Percentiles rank a stretch among this genome's conserved stretches.
Conservation (phyloP, 331 rosid genomes). For the Arachis monticola region DNA sequence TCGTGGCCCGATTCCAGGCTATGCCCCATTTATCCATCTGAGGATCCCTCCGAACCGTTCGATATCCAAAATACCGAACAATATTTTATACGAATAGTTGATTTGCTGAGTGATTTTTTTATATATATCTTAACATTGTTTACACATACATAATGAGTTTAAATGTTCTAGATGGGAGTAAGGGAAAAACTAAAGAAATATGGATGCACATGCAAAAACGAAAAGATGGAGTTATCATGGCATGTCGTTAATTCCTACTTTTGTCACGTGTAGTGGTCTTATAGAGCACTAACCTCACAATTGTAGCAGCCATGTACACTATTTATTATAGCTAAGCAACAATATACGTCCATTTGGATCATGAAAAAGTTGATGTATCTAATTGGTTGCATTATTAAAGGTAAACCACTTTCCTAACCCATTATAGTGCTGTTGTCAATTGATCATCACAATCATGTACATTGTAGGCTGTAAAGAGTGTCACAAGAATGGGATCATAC, state of each 20-base stretch:
- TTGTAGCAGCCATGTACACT: not conserved
- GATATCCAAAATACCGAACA: no score
- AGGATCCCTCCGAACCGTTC: no score
- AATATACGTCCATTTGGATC: constrained; percentile 18
- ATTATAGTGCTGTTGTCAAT: constrained; percentile 3
- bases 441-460: constrained; percentile 1
- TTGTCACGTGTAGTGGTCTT: constrained; percentile 26
- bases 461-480: constrained; percentile 49
- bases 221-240: constrained; percentile 46
- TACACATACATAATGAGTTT: no score
- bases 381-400: constrained; percentile 30
- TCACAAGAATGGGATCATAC: constrained; percentile 8
- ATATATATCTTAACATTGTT: no score
- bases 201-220: constrained; percentile 9
- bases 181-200: not conserved
- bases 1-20: no score
- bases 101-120: no score
- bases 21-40: no score
- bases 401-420: constrained; percentile 38
- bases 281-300: constrained; percentile 6
- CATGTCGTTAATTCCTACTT: constrained; percentile 29
- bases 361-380: constrained; percentile 24
- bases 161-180: not conserved
- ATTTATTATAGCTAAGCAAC: not conserved
- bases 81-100: no score